Evolutionary conservation across 208 protist genomes (phyloP).

Genomic region (Perkinsela sp.): DNA sequence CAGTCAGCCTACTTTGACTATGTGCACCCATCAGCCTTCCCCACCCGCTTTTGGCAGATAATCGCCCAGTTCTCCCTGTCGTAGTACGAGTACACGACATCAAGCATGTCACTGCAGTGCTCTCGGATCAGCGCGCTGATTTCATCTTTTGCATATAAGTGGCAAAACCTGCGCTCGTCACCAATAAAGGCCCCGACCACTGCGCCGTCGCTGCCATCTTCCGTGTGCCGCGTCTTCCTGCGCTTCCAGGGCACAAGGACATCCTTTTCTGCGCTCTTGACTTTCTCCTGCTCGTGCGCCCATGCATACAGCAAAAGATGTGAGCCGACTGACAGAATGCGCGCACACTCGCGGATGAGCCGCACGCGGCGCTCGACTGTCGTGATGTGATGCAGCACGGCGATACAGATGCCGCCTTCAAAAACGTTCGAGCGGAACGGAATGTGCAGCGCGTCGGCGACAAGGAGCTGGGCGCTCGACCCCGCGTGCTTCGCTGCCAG

Average conservation of each 20-base stretch:
- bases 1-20: no score
- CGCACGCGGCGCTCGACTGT: conserved; percentile 15
- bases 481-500: neutral
- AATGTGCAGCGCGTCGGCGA: conserved; percentile 19
- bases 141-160: conserved; percentile 40
- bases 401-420: conserved; percentile 51
- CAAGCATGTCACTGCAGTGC: conserved; percentile 9
- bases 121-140: conserved; percentile 17
- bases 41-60: conserved; percentile 10
- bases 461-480: conserved; percentile 7
- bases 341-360: conserved; percentile 26
- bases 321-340: conserved; percentile 26
- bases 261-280: conserved; percentile 10
- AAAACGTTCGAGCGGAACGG: conserved; percentile 25
- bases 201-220: conserved; percentile 14
- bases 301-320: conserved; percentile 46
- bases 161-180: conserved; percentile 30
- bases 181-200: conserved; percentile 12
- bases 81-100: conserved; percentile 21
- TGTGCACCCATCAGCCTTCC: no score
- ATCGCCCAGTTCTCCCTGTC: conserved; percentile 65
- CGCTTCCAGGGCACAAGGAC: conserved; percentile 21
- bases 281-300: conserved; percentile 25
- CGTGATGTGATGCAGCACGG: conserved; percentile 57
- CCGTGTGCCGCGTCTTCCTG: conserved; percentile 23